phyloP scores from a whole-genome alignment of 2,329 filamentous ascomycete genomes.

The Pyrenophora teres region DNA sequence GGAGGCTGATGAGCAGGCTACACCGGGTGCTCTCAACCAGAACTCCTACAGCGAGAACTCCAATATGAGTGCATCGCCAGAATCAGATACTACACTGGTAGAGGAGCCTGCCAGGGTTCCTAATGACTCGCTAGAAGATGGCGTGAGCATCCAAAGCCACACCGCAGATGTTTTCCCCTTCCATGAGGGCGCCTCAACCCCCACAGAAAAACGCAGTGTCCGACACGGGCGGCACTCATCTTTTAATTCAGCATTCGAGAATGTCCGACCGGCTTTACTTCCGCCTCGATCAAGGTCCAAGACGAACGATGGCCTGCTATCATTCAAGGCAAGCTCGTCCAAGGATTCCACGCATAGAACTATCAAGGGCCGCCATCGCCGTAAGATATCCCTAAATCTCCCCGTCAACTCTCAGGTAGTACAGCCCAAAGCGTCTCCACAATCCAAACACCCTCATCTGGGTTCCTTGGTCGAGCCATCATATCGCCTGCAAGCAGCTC shows the following conservation, averaged over 20 bases:
- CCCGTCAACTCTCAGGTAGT: slow-evolving; percentile 9
- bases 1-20: neutral
- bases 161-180: neutral
- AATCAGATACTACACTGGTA: slow-evolving; percentile 15
- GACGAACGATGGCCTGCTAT: slow-evolving; percentile 14
- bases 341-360: neutral
- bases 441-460: neutral
- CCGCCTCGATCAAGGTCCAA: slow-evolving; percentile 8
- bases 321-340: slow-evolving; percentile 12
- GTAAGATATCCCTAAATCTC: slow-evolving; percentile 18
- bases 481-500: neutral
- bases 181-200: neutral
- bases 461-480: neutral
- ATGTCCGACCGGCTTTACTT: neutral
- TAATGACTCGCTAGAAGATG: neutral
- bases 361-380: slow-evolving; percentile 5
- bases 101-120: slow-evolving; percentile 6
- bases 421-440: neutral
- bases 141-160: neutral
- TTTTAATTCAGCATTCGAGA: neutral
- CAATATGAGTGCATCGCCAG: slow-evolving; percentile 4
- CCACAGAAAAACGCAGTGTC: neutral
- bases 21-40: too few relatives aligned
- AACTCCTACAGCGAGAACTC: neutral
- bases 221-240: slow-evolving; percentile 1